Percentiles rank a stretch among this genome's conserved stretches.
Evolutionary conservation across 1,284 basidiomycete genomes (phyloP).

Genomic region (Marasmius sp.): DNA sequence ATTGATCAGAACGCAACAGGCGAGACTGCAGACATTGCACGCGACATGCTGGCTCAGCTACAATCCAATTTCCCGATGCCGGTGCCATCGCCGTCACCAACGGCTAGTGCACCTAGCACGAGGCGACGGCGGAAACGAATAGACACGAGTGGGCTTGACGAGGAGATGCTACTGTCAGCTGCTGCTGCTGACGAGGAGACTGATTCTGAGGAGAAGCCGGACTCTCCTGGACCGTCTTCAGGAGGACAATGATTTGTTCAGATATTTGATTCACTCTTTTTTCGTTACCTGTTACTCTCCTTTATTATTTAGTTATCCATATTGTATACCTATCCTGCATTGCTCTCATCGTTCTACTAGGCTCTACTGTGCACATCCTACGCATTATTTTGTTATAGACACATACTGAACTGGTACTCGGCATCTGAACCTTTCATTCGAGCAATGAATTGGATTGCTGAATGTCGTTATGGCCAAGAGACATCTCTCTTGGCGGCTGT

Average conservation of each 20-base stretch:
- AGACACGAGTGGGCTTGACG: not conserved
- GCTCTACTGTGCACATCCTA: not conserved
- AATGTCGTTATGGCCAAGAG: too few relatives aligned
- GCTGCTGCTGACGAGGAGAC: slow-evolving; percentile 6
- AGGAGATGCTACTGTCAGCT: not conserved
- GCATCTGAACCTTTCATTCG: too few relatives aligned
- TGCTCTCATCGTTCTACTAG: slow-evolving; percentile 10
- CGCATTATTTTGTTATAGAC: not conserved
- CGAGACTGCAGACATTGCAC: slow-evolving; percentile 63
- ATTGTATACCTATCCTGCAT: slow-evolving; percentile 21
- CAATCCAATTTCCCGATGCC: slow-evolving; percentile 54
- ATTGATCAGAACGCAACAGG: slow-evolving; percentile 33
- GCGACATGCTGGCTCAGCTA: slow-evolving; percentile 71
- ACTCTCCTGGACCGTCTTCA: slow-evolving; percentile 3
- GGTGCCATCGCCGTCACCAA: slow-evolving; percentile 38
- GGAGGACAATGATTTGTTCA: slow-evolving; percentile 1
- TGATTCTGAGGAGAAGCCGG: slow-evolving; percentile 11
- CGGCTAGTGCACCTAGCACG: slow-evolving; percentile 24
- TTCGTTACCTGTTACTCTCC: not conserved
- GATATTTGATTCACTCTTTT: not conserved
- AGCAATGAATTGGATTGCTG: too few relatives aligned
- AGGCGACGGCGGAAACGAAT: slow-evolving; percentile 19
- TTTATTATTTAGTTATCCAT: slow-evolving; percentile 8
- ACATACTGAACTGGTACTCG: too few relatives aligned
- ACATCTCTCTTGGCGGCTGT: too few relatives aligned